These are phyloP conservation scores for Xylariales sp. DNA, from an alignment of 2,329 filamentous ascomycete genomes.

Conservation along the genomic window DNA sequence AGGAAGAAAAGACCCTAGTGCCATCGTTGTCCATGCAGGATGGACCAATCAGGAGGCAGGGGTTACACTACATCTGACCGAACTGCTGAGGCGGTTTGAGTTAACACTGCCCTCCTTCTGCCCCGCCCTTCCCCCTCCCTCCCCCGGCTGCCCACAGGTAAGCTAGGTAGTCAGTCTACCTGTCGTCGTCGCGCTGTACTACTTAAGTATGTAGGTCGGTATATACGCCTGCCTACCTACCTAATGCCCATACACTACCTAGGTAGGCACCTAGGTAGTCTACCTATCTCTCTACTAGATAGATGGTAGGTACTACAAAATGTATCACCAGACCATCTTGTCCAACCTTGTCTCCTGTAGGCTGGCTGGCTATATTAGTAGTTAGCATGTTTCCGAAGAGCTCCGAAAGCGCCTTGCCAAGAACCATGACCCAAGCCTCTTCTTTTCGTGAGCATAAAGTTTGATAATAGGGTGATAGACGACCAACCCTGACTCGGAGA, in stretches of 20 bases:
- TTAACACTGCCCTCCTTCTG: slow-evolving; percentile 9
- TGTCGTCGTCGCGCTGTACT: neutral
- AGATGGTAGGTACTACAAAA: slow-evolving; percentile 4
- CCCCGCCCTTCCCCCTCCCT: slow-evolving; percentile 32
- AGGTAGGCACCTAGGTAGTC: too few relatives aligned
- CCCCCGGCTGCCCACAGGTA: neutral
- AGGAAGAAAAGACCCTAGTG: neutral
- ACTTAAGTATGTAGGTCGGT: neutral
- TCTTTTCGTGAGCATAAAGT: neutral
- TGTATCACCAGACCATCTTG: slow-evolving; percentile 8
- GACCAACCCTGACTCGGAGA: slow-evolving; percentile 2
- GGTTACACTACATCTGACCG: slow-evolving; percentile 12
- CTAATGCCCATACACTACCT: too few relatives aligned
- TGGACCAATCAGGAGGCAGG: slow-evolving; percentile 19
- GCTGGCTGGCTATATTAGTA: too few relatives aligned
- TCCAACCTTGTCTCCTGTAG: slow-evolving; percentile 1
- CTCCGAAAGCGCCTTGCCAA: slow-evolving; percentile 3
- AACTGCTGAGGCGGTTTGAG: slow-evolving; percentile 11
- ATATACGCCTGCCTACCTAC: too few relatives aligned
- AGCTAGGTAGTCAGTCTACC: neutral
- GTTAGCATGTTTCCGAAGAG: neutral
- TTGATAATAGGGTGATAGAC: neutral
- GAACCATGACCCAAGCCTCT: neutral
- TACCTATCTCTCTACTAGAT: too few relatives aligned
- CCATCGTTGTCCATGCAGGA: slow-evolving; percentile 10